Evolutionary conservation across 768 basidiomycete genomes (phyloP), one percentile per base, ranked within the genome.

Genomic region (Phaffia tasmanica): DNA sequence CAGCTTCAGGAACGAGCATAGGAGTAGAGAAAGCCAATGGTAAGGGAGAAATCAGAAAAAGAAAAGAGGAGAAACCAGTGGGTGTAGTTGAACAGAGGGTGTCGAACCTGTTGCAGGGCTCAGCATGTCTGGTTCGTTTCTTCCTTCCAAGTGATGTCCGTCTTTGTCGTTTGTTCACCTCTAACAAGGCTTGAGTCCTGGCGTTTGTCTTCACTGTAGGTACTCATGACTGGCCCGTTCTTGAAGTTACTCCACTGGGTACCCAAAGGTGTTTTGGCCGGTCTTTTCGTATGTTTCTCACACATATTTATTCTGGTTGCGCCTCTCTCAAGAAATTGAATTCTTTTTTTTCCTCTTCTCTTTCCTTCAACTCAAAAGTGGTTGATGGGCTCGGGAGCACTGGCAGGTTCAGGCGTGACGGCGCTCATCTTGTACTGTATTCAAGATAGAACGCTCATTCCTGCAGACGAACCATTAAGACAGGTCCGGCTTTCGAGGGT

Each of bases 31-130:
- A 42, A 11, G 35, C 35, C 11, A 42, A 60, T 50, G 58, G 42
- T n/a, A 27, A 30, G 48, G 25, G 21, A 21, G 15, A 46, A 27
- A 21, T 35, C 32, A n/a, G 18, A 18, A 19, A 11, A 32, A 47
- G 55, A 29, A 49, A 46, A 23, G 48, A 60, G 56, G 76, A 79
- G 65, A 73, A 76, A 3, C 74, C 78, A n/a, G 73, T 78, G 0
- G 82, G 82, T 0, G 87, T 95, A 1, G 87, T 95, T 4, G 92
- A 97, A 74, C 92, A 95, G 76, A 81, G 92, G n/a, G 84, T 89
- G 15, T 93, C 89, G 9, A 93, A 95, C 74, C 80, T 95, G 23
- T 86, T 84, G 0, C 88, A 95, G 75, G 89, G 93, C 25, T 76
- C 83, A 16, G 76, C 89, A 46, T 88, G 83, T 9, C 49, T 60